Conservation (phyloP, 164 flowering plant genomes). For the Dillenia turbinata region DNA sequence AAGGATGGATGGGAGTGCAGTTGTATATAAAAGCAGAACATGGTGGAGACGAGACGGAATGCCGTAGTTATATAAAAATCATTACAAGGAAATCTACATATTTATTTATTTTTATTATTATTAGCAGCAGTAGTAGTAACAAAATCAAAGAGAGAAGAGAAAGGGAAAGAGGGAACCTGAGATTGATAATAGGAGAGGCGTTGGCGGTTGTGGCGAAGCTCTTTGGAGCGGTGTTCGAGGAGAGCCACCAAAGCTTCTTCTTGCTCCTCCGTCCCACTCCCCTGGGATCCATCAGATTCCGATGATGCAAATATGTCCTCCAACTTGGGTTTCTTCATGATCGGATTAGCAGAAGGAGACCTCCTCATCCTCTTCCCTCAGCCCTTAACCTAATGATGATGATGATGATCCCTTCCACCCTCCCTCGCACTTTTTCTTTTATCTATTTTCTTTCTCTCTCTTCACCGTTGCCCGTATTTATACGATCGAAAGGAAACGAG, state of each 20-base stretch:
- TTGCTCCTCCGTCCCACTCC: constrained; percentile 26
- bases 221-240: constrained; percentile 67
- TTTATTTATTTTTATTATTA: too few relatives aligned
- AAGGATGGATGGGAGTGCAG: neutral
- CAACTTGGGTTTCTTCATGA: constrained; percentile 31
- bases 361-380: too few relatives aligned
- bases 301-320: constrained; percentile 10
- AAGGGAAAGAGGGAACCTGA: constrained; percentile 41
- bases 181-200: constrained; percentile 56
- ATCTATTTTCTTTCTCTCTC: too few relatives aligned
- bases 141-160: neutral
- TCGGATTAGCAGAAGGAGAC: neutral
- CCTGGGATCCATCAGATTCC: constrained; percentile 12
- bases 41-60: neutral
- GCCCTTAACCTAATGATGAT: too few relatives aligned
- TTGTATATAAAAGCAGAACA: neutral
- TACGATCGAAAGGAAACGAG: too few relatives aligned
- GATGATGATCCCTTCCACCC: too few relatives aligned
- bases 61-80: neutral
- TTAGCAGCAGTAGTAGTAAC: neutral
- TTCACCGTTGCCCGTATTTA: too few relatives aligned
- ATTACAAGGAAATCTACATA: too few relatives aligned
- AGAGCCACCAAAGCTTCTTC: constrained; percentile 72
- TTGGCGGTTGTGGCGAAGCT: constrained; percentile 56
- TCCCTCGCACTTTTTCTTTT: too few relatives aligned